A percentile compares a stretch with the other conserved stretches of the same genome.
Conservation (phyloP, 306 rosid genomes). For the Spatholobus suberectus region DNA sequence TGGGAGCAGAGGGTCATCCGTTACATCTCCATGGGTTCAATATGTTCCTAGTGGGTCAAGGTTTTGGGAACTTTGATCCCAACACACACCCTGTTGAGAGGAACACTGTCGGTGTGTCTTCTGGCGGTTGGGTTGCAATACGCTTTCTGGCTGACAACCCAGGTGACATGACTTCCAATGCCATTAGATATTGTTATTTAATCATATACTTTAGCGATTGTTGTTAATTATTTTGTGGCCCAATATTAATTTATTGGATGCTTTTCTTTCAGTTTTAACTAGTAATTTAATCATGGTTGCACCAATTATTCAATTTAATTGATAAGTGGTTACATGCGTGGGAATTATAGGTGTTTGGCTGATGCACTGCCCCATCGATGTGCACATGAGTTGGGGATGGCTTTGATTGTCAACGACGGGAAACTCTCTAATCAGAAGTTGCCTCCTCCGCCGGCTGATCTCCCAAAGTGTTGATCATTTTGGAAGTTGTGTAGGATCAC, state of each 20-base stretch:
- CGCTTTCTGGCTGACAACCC: slow-evolving; percentile 10
- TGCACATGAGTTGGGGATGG: slow-evolving; percentile 40
- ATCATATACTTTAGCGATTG: too few species aligned
- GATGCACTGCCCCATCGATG: background rate
- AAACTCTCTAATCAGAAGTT: slow-evolving; percentile 60
- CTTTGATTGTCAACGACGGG: slow-evolving; percentile 62
- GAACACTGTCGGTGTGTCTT: background rate
- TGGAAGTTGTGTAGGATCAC: too few species aligned
- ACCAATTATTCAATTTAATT: too few species aligned
- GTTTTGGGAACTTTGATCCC: background rate
- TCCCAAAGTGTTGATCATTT: background rate
- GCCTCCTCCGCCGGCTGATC: slow-evolving; percentile 56
- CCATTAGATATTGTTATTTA: too few species aligned
- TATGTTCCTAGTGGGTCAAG: background rate
- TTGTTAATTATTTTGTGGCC: too few species aligned
- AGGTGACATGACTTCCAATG: background rate
- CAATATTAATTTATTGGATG: too few species aligned
- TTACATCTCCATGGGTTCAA: slow-evolving; percentile 3
- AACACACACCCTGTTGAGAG: background rate
- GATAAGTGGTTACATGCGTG: too few species aligned
- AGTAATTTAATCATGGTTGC: too few species aligned
- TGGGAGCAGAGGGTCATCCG: background rate
- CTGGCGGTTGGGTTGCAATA: background rate
- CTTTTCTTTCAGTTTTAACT: too few species aligned
- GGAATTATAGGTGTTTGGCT: background rate